phyloP scores from a whole-genome alignment of 805 yeast genomes.

The Metschnikowia bowlesiae region DNA sequence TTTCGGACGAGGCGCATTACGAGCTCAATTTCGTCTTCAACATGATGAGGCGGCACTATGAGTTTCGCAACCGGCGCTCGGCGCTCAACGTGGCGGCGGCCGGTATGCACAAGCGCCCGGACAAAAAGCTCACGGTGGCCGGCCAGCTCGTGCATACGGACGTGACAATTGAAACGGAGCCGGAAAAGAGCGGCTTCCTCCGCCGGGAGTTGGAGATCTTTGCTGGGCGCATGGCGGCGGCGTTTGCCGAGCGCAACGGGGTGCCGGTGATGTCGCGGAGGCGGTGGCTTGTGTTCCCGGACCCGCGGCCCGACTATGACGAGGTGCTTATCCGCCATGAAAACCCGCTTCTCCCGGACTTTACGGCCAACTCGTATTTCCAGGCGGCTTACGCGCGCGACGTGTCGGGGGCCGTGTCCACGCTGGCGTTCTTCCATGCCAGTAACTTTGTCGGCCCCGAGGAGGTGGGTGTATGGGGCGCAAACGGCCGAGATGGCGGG shows the following conservation, averaged over 20 bases:
- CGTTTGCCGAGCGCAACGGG: conserved; percentile 16
- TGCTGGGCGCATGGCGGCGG: conserved; percentile 22
- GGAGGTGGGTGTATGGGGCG: conserved; percentile 12
- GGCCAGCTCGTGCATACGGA: conserved; percentile 2
- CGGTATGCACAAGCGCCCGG: background rate
- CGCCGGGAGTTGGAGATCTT: conserved; percentile 24
- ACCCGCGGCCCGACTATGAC: conserved; percentile 16
- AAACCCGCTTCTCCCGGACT: conserved; percentile 33
- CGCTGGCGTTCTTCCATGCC: conserved; percentile 31
- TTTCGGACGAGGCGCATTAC: conserved; percentile 26
- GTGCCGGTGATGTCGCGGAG: conserved; percentile 19
- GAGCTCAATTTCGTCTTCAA: conserved; percentile 30
- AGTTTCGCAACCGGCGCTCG: conserved; percentile 27
- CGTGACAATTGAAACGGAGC: conserved; percentile 2
- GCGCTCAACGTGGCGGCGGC: conserved; percentile 18
- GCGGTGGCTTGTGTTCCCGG: conserved; percentile 11
- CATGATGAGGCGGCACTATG: conserved; percentile 30
- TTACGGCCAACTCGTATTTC: conserved; percentile 29
- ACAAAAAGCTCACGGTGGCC: background rate
- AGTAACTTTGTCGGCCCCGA: conserved; percentile 25
- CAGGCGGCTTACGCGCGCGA: conserved; percentile 38
- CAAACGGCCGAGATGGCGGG: background rate
- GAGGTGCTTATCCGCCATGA: conserved; percentile 31
- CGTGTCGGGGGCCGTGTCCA: conserved; percentile 30
- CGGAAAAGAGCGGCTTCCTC: conserved; percentile 18